Conservation (phyloP, 768 basidiomycete species). For the Arthromyces matolae region DNA sequence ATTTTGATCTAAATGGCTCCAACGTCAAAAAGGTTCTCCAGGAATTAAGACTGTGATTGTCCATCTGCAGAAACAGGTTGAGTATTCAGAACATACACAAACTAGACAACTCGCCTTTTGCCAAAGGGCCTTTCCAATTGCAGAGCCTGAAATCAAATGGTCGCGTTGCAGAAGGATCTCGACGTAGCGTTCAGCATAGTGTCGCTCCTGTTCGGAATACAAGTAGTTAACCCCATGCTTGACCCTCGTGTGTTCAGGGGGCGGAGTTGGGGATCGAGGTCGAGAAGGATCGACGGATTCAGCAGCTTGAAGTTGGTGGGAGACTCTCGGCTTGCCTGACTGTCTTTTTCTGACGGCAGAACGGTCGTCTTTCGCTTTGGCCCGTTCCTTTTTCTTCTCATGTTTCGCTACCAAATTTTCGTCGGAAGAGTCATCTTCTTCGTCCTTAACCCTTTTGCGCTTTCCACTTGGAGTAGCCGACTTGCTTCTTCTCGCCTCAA, state of each 20-base stretch:
- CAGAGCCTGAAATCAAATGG: slow-evolving; percentile 35
- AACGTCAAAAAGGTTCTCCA: slow-evolving; percentile 43
- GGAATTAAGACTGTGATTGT: slow-evolving; percentile 50
- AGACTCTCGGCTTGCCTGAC: too few species aligned
- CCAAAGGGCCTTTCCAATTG: slow-evolving; percentile 36
- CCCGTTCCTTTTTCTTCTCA: slow-evolving; percentile 6
- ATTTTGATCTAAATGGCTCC: slow-evolving; percentile 27
- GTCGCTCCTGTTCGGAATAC: slow-evolving; percentile 50
- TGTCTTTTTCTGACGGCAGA: too few species aligned
- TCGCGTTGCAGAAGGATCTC: slow-evolving; percentile 46
- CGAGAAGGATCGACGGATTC: slow-evolving; percentile 3
- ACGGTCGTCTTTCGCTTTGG: too few species aligned
- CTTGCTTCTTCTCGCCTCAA: slow-evolving; percentile 25
- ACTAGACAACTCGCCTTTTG: slow-evolving; percentile 38
- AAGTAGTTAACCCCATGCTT: slow-evolving; percentile 23
- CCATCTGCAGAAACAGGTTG: slow-evolving; percentile 42
- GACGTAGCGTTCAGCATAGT: slow-evolving; percentile 44
- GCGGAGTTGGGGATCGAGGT: slow-evolving; percentile 44
- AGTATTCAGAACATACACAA: not conserved
- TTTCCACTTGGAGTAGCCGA: slow-evolving; percentile 13
- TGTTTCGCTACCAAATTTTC: slow-evolving; percentile 9
- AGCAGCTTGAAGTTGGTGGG: not conserved
- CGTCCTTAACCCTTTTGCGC: slow-evolving; percentile 18
- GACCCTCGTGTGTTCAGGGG: slow-evolving; percentile 31
- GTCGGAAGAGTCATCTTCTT: slow-evolving; percentile 3